A percentile compares a stretch with the other conserved stretches of the same genome.
These are phyloP conservation scores for Tulasnella sp. DNA, from an alignment of 768 basidiomycete species.

Conservation along the genomic window DNA sequence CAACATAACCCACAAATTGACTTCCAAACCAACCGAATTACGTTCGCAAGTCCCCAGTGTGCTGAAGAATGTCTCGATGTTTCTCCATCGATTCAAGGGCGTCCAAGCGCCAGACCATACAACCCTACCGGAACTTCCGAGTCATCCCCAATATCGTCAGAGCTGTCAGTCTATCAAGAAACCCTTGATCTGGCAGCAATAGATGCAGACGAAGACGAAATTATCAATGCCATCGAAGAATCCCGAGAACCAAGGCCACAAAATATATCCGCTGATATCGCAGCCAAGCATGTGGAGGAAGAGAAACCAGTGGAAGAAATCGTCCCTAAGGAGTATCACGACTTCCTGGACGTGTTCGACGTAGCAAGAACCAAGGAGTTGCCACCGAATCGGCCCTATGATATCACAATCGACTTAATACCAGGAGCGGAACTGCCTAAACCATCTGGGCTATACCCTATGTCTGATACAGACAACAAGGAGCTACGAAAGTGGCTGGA, in stretches of 20 bases:
- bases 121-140: neutral
- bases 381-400: slow-evolving; percentile 41
- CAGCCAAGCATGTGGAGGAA: neutral
- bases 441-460: slow-evolving; percentile 39
- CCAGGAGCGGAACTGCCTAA: slow-evolving; percentile 36
- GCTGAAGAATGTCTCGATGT: neutral
- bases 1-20: neutral
- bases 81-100: neutral
- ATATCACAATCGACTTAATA: slow-evolving; percentile 41
- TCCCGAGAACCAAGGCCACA: neutral
- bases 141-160: too few species aligned
- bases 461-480: slow-evolving; percentile 38
- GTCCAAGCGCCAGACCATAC: neutral
- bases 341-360: slow-evolving; percentile 38
- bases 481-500: slow-evolving; percentile 42
- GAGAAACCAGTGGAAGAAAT: neutral
- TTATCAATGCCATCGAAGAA: too few species aligned
- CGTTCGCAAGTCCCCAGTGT: neutral
- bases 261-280: neutral
- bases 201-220: too few species aligned
- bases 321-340: slow-evolving; percentile 38
- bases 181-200: too few species aligned
- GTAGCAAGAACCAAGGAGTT: slow-evolving; percentile 37
- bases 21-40: neutral
- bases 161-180: too few species aligned